phyloP scores from a whole-genome alignment of 192 early-diverging fungal genomes.

The Podila horticola region DNA sequence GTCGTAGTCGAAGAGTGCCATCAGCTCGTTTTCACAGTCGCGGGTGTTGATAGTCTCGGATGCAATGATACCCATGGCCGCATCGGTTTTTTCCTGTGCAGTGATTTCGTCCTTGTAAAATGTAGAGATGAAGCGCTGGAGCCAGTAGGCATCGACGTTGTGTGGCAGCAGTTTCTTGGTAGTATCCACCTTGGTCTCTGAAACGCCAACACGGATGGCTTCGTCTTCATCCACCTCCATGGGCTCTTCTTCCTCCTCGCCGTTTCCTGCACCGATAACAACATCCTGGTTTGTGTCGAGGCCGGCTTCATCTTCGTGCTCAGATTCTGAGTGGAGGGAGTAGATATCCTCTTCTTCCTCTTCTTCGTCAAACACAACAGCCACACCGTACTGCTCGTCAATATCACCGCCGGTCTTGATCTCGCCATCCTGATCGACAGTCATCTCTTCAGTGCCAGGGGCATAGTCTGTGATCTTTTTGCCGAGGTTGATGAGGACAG shows the following conservation, averaged over 20 bases:
- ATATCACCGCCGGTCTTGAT: conserved; percentile 62
- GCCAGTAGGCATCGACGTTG: conserved; percentile 97
- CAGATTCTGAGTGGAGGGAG: conserved; percentile 72
- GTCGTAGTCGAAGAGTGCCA: conserved; percentile 95
- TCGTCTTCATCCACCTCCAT: conserved; percentile 66
- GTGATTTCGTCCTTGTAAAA: conserved; percentile 86
- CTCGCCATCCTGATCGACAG: conserved; percentile 67
- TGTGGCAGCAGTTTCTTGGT: conserved; percentile 68
- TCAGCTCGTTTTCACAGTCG: conserved; percentile 96
- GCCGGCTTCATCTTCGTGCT: conserved; percentile 68
- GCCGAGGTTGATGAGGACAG: conserved; percentile 89
- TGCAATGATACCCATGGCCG: conserved; percentile 77
- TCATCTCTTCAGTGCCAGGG: conserved; percentile 58
- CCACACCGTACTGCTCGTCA: conserved; percentile 92
- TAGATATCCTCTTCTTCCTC: conserved; percentile 87
- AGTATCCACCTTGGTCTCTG: conserved; percentile 48
- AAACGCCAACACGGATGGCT: conserved; percentile 64
- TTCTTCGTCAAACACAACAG: conserved; percentile 96
- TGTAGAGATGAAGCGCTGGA: conserved; percentile 87
- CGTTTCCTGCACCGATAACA: conserved; percentile 46
- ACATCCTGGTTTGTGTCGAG: conserved; percentile 52
- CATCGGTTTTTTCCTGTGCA: conserved; percentile 89
- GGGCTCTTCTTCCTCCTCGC: conserved; percentile 60
- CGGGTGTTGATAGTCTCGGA: conserved; percentile 71
- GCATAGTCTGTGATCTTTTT: conserved; percentile 95